These are phyloP conservation scores for Aspergillus sp. DNA, from an alignment of 2,329 filamentous ascomycete species.

Conservation along the genomic window DNA sequence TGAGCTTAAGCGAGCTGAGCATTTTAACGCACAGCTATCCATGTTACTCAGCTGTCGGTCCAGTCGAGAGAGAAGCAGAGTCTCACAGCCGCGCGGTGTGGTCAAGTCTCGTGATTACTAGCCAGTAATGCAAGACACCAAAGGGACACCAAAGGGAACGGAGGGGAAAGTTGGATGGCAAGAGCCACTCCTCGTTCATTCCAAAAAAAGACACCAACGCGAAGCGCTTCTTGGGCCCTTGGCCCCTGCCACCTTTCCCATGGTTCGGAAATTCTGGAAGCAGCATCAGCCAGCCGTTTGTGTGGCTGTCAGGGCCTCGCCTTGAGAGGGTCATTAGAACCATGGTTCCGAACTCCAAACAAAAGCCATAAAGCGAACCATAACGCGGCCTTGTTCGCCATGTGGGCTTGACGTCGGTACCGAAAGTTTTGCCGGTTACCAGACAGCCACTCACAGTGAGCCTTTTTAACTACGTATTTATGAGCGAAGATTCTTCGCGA, in stretches of 20 bases:
- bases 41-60: not conserved
- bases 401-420: conserved; percentile 30
- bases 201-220: not conserved
- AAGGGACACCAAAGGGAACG: not conserved
- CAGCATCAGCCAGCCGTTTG: not conserved
- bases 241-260: not conserved
- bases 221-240: not conserved
- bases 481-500: not conserved
- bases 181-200: not conserved
- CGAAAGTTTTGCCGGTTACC: not conserved
- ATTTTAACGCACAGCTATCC: conserved; percentile 1
- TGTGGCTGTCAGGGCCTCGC: conserved; percentile 5
- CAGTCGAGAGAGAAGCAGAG: not conserved
- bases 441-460: not conserved
- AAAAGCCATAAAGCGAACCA: conserved; percentile 8
- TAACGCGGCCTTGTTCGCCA: conserved; percentile 16
- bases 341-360: not conserved
- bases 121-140: conserved; percentile 3
- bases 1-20: not conserved
- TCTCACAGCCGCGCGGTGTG: not conserved
- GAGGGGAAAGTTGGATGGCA: conserved; percentile 17
- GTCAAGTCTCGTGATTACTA: not conserved
- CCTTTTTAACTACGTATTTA: not conserved
- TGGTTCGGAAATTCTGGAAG: conserved; percentile 1
- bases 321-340: not conserved